phyloP scores from a whole-genome alignment of 345 rosid species.

The Pugionium cornutum region DNA sequence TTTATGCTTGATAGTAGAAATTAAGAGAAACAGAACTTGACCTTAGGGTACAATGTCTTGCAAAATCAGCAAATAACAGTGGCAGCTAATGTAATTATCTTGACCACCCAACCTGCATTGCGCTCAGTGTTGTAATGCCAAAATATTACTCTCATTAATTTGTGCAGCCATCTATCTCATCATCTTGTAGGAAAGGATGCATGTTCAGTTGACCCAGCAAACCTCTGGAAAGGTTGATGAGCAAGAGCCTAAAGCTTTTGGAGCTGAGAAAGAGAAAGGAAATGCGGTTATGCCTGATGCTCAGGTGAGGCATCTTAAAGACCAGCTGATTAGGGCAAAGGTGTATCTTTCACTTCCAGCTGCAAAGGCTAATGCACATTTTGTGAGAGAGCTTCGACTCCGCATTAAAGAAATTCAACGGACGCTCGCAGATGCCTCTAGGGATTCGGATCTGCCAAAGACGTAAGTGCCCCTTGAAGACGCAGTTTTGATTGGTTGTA shows the following conservation, averaged over 20 bases:
- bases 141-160: neutral
- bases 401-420: conserved; percentile 85
- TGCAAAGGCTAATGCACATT: conserved; percentile 62
- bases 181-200: conserved; percentile 37
- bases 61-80: neutral
- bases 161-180: neutral
- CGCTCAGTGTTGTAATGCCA: conserved; percentile 1
- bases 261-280: conserved; percentile 43
- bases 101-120: conserved; percentile 3
- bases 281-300: conserved; percentile 54
- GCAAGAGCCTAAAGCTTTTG: conserved; percentile 41
- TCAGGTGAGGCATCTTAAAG: conserved; percentile 73
- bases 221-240: conserved; percentile 37
- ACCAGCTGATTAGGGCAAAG: conserved; percentile 88
- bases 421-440: conserved; percentile 66
- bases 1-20: neutral
- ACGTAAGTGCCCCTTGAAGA: conserved; percentile 50
- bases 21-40: neutral
- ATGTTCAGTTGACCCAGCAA: conserved; percentile 41
- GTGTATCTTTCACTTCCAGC: conserved; percentile 86
- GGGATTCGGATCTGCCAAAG: conserved; percentile 78
- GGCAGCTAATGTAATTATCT: conserved; percentile 1
- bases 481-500: neutral
- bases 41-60: conserved; percentile 14
- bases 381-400: conserved; percentile 79